Evolutionary conservation across 164 flowering plant species (phyloP).

Genomic region (Nymphaea thermarum): DNA sequence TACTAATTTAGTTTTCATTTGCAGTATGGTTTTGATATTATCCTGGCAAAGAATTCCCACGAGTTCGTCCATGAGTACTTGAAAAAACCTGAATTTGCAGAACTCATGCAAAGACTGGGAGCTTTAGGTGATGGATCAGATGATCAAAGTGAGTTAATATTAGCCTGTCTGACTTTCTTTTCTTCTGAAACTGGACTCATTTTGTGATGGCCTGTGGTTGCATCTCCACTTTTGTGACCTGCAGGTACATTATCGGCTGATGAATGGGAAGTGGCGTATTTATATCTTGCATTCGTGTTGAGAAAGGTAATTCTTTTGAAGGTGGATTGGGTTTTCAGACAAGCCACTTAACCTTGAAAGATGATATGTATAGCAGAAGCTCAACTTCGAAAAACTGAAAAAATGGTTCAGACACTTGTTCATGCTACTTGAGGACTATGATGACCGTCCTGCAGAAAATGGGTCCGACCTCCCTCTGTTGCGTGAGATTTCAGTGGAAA

Average conservation of each 20-base stretch:
- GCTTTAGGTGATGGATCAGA: slow-evolving; percentile 94
- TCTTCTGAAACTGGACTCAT: background rate
- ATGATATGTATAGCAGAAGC: background rate
- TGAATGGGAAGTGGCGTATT: slow-evolving; percentile 95
- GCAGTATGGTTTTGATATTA: slow-evolving; percentile 89
- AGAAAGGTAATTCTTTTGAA: slow-evolving; percentile 46
- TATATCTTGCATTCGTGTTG: slow-evolving; percentile 76
- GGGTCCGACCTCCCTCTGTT: background rate
- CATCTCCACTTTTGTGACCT: background rate
- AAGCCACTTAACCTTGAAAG: background rate
- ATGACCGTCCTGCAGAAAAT: background rate
- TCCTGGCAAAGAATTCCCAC: slow-evolving; percentile 82
- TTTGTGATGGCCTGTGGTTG: background rate
- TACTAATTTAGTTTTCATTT: background rate
- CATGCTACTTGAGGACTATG: background rate
- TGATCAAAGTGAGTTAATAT: slow-evolving; percentile 48
- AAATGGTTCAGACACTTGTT: background rate
- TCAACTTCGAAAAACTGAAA: background rate
- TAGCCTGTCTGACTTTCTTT: background rate
- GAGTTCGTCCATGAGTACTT: slow-evolving; percentile 81
- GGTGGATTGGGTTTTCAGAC: background rate
- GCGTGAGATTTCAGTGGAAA: background rate
- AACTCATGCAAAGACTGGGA: slow-evolving; percentile 92
- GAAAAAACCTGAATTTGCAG: slow-evolving; percentile 74
- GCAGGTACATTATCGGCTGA: slow-evolving; percentile 79